Percentiles rank a stretch among this genome's conserved stretches.
Conservation (phyloP, 257 asterid species). For the Jasminum sambac region DNA sequence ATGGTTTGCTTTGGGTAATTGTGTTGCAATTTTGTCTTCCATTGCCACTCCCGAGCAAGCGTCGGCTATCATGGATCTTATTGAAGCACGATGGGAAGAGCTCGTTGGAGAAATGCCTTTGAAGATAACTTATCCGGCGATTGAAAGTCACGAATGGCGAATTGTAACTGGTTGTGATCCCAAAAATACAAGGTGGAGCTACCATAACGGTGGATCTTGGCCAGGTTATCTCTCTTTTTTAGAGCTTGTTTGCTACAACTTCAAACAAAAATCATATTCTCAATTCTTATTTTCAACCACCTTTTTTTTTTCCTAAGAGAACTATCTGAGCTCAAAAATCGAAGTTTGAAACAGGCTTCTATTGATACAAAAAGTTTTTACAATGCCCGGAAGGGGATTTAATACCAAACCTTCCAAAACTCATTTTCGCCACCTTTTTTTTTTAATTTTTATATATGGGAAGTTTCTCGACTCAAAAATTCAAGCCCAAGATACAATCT, state of each 20-base stretch:
- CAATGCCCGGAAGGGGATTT: no score
- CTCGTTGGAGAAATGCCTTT: constrained; percentile 77
- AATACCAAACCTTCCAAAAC: no score
- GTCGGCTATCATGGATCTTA: constrained; percentile 75
- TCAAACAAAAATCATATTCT: background rate
- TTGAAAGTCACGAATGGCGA: constrained; percentile 70
- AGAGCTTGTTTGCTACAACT: background rate
- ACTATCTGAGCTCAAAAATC: no score
- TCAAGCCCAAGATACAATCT: no score
- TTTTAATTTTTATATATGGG: no score
- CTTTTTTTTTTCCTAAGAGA: no score
- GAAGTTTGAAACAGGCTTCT: no score
- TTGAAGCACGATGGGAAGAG: constrained; percentile 81
- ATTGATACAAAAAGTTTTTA: no score
- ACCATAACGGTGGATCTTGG: constrained; percentile 89
- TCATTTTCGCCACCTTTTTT: no score
- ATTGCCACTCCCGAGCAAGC: constrained; percentile 75
- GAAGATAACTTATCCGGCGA: constrained; percentile 65
- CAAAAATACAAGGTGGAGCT: constrained; percentile 79
- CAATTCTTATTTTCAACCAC: no score
- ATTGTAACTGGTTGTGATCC: constrained; percentile 77
- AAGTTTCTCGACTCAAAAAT: no score
- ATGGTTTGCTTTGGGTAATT: constrained; percentile 76
- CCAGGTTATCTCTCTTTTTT: constrained; percentile 53
- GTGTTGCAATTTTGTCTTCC: constrained; percentile 64